Conservation (phyloP, 2,329 filamentous ascomycete genomes). For the Aspergillus sp. region DNA sequence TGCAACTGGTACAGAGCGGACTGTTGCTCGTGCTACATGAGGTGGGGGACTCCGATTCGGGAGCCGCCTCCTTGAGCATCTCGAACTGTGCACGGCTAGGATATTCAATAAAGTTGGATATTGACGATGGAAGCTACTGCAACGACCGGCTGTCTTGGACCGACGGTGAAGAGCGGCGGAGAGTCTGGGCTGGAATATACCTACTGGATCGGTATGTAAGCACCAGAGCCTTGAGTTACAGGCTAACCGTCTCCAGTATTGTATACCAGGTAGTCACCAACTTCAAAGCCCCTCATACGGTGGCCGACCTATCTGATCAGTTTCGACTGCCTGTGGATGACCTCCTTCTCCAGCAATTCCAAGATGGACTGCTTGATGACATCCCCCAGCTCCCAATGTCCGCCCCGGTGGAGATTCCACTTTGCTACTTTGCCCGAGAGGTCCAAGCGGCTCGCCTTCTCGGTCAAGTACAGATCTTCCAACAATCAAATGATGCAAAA, state of each 20-base stretch:
- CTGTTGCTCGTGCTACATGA: slow-evolving; percentile 5
- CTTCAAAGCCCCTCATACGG: slow-evolving; percentile 1
- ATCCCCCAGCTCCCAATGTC: slow-evolving; percentile 1
- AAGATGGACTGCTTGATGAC: not conserved
- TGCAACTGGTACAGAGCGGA: slow-evolving; percentile 5
- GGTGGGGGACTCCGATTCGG: not conserved
- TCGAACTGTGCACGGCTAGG: slow-evolving; percentile 6
- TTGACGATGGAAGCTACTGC: not conserved
- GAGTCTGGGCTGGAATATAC: slow-evolving; percentile 10
- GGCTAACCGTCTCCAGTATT: not conserved
- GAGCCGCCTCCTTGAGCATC: slow-evolving; percentile 2
- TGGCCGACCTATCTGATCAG: not conserved
- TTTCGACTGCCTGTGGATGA: slow-evolving; percentile 7
- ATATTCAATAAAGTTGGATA: slow-evolving; percentile 2
- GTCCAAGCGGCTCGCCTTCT: slow-evolving; percentile 3
- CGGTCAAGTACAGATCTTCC: slow-evolving; percentile 2
- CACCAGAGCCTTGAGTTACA: not conserved
- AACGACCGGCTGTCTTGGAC: not conserved
- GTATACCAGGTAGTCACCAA: slow-evolving; percentile 1
- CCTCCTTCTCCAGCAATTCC: not conserved
- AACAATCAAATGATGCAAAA: not conserved
- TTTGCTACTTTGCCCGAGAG: slow-evolving; percentile 7
- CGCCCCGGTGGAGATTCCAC: not conserved
- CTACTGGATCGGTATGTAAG: slow-evolving; percentile 8
- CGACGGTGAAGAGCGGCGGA: slow-evolving; percentile 3